phyloP scores from a whole-genome alignment of 169 alveolate species.

The Theileria equi region DNA sequence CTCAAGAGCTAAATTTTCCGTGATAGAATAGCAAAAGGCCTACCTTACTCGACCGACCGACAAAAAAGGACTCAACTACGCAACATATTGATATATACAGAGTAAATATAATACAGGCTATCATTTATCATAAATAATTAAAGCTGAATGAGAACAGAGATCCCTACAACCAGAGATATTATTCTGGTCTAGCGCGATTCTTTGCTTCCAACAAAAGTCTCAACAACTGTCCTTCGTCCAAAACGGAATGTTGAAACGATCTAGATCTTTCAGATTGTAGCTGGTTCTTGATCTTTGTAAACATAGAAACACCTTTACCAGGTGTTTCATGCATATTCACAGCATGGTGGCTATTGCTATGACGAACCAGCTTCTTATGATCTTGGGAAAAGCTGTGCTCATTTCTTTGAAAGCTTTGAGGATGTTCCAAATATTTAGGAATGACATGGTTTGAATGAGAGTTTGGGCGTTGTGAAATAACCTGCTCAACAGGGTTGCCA shows the following conservation, averaged over 20 bases:
- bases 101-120: background rate
- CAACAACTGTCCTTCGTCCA: constrained; percentile 60
- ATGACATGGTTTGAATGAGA: too few species aligned
- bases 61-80: background rate
- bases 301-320: too few species aligned
- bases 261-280: constrained; percentile 44
- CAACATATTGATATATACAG: background rate
- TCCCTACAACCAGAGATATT: too few species aligned
- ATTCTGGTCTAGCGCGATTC: constrained; percentile 24
- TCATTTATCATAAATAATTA: constrained; percentile 7
- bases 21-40: background rate
- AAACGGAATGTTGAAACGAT: constrained; percentile 37
- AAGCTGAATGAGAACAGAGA: background rate
- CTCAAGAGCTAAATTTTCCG: background rate
- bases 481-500: too few species aligned
- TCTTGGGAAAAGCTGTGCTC: too few species aligned
- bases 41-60: background rate
- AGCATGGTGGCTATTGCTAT: too few species aligned
- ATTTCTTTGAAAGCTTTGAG: too few species aligned
- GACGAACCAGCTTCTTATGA: too few species aligned
- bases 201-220: constrained; percentile 58
- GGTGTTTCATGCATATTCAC: too few species aligned
- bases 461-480: too few species aligned
- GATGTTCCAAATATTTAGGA: too few species aligned
- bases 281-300: constrained; percentile 55